phyloP scores from a whole-genome alignment of 1,139 yeast genomes.

The Lodderomyces jiufengensis region DNA sequence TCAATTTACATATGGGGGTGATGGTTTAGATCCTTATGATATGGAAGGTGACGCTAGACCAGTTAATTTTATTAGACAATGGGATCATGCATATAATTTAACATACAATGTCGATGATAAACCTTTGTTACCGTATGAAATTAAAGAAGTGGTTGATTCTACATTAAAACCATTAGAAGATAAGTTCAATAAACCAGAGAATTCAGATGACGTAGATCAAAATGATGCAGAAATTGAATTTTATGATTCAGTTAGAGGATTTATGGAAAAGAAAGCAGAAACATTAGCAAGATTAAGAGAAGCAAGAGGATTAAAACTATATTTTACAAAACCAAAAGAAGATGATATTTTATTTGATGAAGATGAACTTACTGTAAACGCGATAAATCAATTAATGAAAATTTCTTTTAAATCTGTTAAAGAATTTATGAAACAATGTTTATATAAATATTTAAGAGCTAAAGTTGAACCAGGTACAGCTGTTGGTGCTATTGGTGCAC shows the following conservation, averaged over 20 bases:
- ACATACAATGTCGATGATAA: conserved; percentile 56
- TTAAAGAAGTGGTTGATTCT: conserved; percentile 50
- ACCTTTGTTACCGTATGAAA: conserved; percentile 70
- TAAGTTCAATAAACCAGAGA: conserved; percentile 54
- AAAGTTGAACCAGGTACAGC: conserved; percentile 99
- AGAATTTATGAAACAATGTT: conserved; percentile 73
- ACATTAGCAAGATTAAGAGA: conserved; percentile 56
- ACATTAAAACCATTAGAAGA: conserved; percentile 61
- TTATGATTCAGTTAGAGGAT: conserved; percentile 69
- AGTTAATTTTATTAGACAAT: conserved; percentile 86
- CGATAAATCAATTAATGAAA: conserved; percentile 72
- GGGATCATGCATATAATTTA: conserved; percentile 86
- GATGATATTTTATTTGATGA: conserved; percentile 41
- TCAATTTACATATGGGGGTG: conserved; percentile 98
- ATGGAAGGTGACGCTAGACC: conserved; percentile 99
- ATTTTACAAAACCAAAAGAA: conserved; percentile 23
- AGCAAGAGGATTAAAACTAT: conserved; percentile 42
- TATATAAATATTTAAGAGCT: conserved; percentile 81
- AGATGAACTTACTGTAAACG: conserved; percentile 42
- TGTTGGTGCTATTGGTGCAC: conserved; percentile 99
- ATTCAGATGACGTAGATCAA: no score
- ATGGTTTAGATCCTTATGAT: conserved; percentile 95
- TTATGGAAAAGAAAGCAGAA: conserved; percentile 53
- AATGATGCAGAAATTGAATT: conserved; percentile 83
- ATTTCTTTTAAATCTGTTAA: conserved; percentile 59